These are phyloP conservation scores for Lipomyces chichibuensis DNA, from an alignment of 805 yeast species.

Conservation along the genomic window DNA sequence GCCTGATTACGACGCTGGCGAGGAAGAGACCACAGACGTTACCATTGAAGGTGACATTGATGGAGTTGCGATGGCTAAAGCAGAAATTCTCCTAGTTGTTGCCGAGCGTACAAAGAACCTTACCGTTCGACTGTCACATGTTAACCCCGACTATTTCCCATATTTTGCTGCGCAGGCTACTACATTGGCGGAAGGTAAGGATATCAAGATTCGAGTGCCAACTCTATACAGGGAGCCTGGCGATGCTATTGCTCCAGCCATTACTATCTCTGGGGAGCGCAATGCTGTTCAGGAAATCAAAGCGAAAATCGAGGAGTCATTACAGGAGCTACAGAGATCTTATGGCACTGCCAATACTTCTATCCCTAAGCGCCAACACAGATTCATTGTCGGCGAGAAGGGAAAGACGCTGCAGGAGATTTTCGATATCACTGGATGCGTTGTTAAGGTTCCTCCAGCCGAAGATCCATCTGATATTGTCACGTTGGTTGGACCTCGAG, in stretches of 20 bases:
- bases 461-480: slow-evolving; percentile 50
- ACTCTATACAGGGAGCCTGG: slow-evolving; percentile 2
- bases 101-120: slow-evolving; percentile 49
- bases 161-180: slow-evolving; percentile 44
- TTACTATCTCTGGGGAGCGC: slow-evolving; percentile 71
- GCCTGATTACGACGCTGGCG: slow-evolving; percentile 56
- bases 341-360: slow-evolving; percentile 59
- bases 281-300: slow-evolving; percentile 62
- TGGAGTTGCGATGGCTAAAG: slow-evolving; percentile 75
- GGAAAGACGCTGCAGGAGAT: slow-evolving; percentile 48
- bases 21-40: slow-evolving; percentile 63
- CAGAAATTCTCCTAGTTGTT: slow-evolving; percentile 70
- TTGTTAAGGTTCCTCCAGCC: slow-evolving; percentile 50
- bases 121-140: slow-evolving; percentile 32
- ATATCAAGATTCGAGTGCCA: slow-evolving; percentile 36
- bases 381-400: slow-evolving; percentile 52
- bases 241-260: slow-evolving; percentile 42
- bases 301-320: slow-evolving; percentile 51
- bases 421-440: slow-evolving; percentile 41
- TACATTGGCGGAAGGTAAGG: slow-evolving; percentile 44
- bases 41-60: slow-evolving; percentile 81
- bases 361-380: slow-evolving; percentile 69
- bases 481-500: slow-evolving; percentile 60
- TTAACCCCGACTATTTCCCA: slow-evolving; percentile 38
- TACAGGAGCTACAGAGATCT: slow-evolving; percentile 51